These are phyloP conservation scores for Bipolaris cookei DNA, from an alignment of 2,329 filamentous ascomycete species.

Conservation along the genomic window DNA sequence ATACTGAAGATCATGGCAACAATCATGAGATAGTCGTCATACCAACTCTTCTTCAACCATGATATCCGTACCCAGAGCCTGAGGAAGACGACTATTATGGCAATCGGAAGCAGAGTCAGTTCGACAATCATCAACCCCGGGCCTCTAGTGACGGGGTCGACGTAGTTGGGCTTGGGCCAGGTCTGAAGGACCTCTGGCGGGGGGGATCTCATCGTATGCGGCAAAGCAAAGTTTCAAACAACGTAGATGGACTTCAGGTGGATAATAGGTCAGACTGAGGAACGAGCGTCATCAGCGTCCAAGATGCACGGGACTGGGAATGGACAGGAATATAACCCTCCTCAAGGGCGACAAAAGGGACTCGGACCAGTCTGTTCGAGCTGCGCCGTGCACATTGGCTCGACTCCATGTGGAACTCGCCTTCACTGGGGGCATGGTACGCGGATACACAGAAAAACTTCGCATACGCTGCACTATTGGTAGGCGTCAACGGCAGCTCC, in stretches of 20 bases:
- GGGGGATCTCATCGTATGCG: constrained; percentile 41
- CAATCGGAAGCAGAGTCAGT: constrained; percentile 45
- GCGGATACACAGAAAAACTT: constrained; percentile 21
- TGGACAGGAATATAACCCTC: constrained; percentile 35
- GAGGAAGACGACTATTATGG: constrained; percentile 45
- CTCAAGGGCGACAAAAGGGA: constrained; percentile 17
- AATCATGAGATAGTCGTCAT: constrained; percentile 50
- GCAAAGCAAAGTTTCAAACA: constrained; percentile 21
- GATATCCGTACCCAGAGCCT: constrained; percentile 46
- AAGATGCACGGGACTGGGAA: constrained; percentile 37
- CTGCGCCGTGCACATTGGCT: constrained; percentile 30
- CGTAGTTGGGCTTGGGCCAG: constrained; percentile 55
- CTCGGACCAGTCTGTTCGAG: constrained; percentile 31
- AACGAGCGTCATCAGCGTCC: constrained; percentile 36
- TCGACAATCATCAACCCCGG: constrained; percentile 52
- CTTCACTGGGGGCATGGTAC: constrained; percentile 32
- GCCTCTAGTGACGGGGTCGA: constrained; percentile 52
- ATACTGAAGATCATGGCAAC: constrained; percentile 41
- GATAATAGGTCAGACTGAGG: constrained; percentile 25
- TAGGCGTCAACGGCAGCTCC: constrained; percentile 31
- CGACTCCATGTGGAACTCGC: constrained; percentile 26
- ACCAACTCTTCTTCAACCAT: constrained; percentile 49
- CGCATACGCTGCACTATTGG: constrained; percentile 34
- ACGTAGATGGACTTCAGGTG: constrained; percentile 25
- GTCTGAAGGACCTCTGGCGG: constrained; percentile 44